Percentiles rank a stretch among this genome's conserved stretches.
phyloP scores from a whole-genome alignment of 164 flowering plant genomes.

The Chimonanthus praecox region DNA sequence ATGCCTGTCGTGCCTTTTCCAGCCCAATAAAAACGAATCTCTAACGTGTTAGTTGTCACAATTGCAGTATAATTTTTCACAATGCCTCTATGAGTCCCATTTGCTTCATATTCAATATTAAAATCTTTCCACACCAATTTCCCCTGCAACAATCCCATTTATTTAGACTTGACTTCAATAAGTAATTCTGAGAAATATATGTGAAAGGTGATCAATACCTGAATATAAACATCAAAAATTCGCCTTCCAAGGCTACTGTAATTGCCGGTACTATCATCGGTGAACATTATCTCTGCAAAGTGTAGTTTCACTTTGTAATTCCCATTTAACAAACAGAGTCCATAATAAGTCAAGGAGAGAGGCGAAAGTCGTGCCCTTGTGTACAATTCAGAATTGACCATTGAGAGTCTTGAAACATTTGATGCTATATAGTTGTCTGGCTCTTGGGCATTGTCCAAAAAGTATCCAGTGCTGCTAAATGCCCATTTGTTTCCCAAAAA shows the following conservation, averaged over 20 bases:
- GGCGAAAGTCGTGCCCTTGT: slow-evolving; percentile 49
- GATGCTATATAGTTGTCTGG: slow-evolving; percentile 16
- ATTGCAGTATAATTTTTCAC: neutral
- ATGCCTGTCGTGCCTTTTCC: slow-evolving; percentile 19
- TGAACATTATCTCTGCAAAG: slow-evolving; percentile 60
- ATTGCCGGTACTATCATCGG: slow-evolving; percentile 23
- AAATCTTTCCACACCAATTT: slow-evolving; percentile 14
- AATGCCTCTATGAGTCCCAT: slow-evolving; percentile 5
- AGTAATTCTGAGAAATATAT: neutral
- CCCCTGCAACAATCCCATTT: slow-evolving; percentile 9
- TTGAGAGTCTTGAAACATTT: slow-evolving; percentile 23
- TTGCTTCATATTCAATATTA: slow-evolving; percentile 10
- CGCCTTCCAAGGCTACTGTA: slow-evolving; percentile 61
- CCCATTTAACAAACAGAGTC: slow-evolving; percentile 47
- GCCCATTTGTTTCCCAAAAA: slow-evolving; percentile 39
- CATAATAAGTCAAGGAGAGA: slow-evolving; percentile 56
- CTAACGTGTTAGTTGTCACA: slow-evolving; percentile 11
- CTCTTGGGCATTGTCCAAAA: slow-evolving; percentile 27
- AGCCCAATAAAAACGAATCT: slow-evolving; percentile 18
- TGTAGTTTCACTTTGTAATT: slow-evolving; percentile 54
- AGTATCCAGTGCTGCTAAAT: slow-evolving; percentile 68
- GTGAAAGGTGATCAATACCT: slow-evolving; percentile 29
- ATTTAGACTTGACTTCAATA: neutral
- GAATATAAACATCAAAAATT: slow-evolving; percentile 61
- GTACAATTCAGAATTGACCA: slow-evolving; percentile 27